These are phyloP conservation scores for Coprinopsis sp. DNA, from an alignment of 768 basidiomycete species.

Conservation along the genomic window DNA sequence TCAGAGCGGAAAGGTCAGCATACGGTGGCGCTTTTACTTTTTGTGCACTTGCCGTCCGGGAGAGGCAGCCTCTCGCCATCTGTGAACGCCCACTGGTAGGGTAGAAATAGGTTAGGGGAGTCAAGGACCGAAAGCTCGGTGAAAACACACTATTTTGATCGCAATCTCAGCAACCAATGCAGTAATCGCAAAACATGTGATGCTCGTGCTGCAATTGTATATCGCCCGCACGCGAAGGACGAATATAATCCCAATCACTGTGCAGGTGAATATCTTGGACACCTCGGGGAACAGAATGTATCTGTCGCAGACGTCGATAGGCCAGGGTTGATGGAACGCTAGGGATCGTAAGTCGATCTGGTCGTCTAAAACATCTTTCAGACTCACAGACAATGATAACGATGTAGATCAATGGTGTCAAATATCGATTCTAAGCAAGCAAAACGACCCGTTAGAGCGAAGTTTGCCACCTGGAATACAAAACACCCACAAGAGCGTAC, in stretches of 20 bases:
- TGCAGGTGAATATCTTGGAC: conserved; percentile 26
- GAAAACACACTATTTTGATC: conserved; percentile 28
- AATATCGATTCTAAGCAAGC: conserved; percentile 29
- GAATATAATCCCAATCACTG: conserved; percentile 30
- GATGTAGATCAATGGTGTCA: conserved; percentile 31
- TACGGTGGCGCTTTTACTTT: not conserved
- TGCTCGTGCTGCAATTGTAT: conserved; percentile 18
- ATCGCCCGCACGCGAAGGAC: conserved; percentile 28
- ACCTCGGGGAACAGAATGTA: conserved; percentile 34
- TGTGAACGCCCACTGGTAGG: conserved; percentile 31
- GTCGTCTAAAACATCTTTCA: not conserved
- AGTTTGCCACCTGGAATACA: not conserved
- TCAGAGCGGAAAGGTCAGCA: not conserved
- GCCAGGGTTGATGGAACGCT: conserved; percentile 34
- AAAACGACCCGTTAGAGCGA: not conserved
- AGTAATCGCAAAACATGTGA: conserved; percentile 17
- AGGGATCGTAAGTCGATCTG: not conserved
- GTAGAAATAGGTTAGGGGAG: not conserved
- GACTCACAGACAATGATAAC: conserved; percentile 31
- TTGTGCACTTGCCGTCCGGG: conserved; percentile 21
- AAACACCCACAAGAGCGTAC: conserved; percentile 2
- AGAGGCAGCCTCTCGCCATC: conserved; percentile 27
- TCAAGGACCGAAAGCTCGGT: not conserved
- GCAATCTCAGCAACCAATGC: conserved; percentile 23
- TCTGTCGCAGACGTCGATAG: conserved; percentile 25